A percentile compares a stretch with the other conserved stretches of the same genome.
phyloP scores from a whole-genome alignment of 768 basidiomycete genomes.

The Naganishia friedmannii region DNA sequence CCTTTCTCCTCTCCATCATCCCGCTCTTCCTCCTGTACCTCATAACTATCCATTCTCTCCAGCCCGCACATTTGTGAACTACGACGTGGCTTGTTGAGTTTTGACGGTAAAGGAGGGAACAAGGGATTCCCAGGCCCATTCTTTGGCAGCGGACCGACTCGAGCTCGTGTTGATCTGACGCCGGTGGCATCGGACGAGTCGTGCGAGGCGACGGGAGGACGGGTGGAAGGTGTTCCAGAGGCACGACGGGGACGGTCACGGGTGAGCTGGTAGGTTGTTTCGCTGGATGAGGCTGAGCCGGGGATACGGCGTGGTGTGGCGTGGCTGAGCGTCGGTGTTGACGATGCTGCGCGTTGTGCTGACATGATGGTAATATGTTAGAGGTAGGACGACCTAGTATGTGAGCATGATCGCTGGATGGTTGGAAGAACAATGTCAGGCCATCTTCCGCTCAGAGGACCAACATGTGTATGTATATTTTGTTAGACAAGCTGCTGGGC shows the following conservation, averaged over 20 bases:
- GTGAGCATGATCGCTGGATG: neutral
- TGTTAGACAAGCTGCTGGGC: too few relatives aligned
- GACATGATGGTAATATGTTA: neutral
- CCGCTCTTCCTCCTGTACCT: conserved; percentile 17
- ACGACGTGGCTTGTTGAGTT: conserved; percentile 57
- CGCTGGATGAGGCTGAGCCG: conserved; percentile 14
- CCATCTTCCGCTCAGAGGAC: too few relatives aligned
- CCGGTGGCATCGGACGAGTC: neutral
- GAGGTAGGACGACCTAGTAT: neutral
- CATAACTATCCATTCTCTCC: conserved; percentile 17
- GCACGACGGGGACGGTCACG: conserved; percentile 14
- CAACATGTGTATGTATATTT: too few relatives aligned
- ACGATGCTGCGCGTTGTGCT: conserved; percentile 9
- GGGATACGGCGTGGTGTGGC: conserved; percentile 18
- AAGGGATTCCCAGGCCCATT: conserved; percentile 58
- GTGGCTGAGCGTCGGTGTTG: conserved; percentile 20
- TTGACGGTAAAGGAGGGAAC: conserved; percentile 48
- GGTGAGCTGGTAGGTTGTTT: neutral
- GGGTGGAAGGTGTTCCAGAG: neutral
- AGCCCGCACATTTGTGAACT: conserved; percentile 66
- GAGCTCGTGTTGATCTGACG: conserved; percentile 37
- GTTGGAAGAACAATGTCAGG: too few relatives aligned
- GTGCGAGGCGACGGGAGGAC: neutral
- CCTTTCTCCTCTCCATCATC: conserved; percentile 50
- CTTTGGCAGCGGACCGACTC: conserved; percentile 62